These are phyloP conservation scores for Suillus occidentalis DNA, from an alignment of 768 basidiomycete species.

Conservation along the genomic window DNA sequence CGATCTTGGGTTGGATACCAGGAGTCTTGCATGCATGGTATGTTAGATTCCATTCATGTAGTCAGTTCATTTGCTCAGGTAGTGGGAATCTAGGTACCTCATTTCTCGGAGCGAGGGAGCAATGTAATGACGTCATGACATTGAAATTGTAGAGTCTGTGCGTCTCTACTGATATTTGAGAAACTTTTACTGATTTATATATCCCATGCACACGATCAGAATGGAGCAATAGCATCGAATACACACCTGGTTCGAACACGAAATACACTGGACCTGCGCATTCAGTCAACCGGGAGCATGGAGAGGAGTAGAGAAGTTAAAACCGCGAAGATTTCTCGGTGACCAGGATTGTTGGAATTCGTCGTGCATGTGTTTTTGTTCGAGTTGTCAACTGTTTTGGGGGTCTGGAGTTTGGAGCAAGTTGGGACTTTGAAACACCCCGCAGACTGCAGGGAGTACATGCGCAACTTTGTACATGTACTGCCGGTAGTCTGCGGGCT, in stretches of 20 bases:
- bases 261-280: too few species aligned
- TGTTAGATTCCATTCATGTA: background rate
- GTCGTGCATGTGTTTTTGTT: too few species aligned
- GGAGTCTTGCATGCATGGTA: constrained; percentile 54
- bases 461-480: too few species aligned
- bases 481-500: too few species aligned
- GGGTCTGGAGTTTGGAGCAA: too few species aligned
- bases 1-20: constrained; percentile 51
- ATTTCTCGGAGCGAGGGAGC: constrained; percentile 24
- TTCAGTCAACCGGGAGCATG: too few species aligned
- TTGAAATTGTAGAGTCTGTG: background rate
- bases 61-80: background rate
- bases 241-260: background rate
- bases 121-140: constrained; percentile 11
- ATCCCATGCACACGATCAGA: too few species aligned
- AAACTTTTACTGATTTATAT: background rate
- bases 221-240: background rate
- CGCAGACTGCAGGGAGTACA: too few species aligned
- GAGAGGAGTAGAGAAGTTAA: background rate
- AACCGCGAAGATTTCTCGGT: background rate
- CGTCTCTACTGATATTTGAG: background rate
- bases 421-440: too few species aligned
- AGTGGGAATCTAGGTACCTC: constrained; percentile 18
- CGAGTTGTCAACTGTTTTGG: too few species aligned
- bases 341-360: background rate